These are phyloP conservation scores for Pichia sp. DNA, from an alignment of 1,139 yeast species.

Conservation along the genomic window DNA sequence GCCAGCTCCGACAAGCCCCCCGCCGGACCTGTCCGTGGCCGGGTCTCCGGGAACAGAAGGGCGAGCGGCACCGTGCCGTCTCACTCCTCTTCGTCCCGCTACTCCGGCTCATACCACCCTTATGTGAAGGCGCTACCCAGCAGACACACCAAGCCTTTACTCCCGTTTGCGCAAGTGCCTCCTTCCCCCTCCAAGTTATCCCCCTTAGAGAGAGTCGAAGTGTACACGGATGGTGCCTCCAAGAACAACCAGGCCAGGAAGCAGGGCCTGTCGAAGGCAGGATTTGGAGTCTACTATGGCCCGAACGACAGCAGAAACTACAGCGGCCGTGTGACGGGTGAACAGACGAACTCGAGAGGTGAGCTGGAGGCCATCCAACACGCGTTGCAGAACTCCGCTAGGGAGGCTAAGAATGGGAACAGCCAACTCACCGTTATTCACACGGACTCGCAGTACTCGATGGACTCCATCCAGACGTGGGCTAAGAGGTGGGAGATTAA, in stretches of 20 bases:
- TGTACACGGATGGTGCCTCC: conserved; percentile 75
- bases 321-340: conserved; percentile 42
- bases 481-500: conserved; percentile 46
- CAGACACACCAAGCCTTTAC: no score
- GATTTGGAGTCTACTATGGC: conserved; percentile 75
- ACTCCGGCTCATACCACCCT: no score
- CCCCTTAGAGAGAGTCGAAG: conserved; percentile 11
- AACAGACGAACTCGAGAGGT: conserved; percentile 76
- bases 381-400: conserved; percentile 44
- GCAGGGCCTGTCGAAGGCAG: conserved; percentile 39
- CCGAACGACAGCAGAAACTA: conserved; percentile 40
- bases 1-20: not conserved
- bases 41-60: no score
- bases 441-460: conserved; percentile 59
- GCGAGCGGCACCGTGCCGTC: no score
- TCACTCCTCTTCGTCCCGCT: no score
- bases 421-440: conserved; percentile 17
- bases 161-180: not conserved
- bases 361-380: conserved; percentile 64
- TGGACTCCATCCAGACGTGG: conserved; percentile 50
- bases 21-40: no score
- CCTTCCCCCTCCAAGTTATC: not conserved
- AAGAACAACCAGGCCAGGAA: conserved; percentile 27
- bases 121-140: no score
- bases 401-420: conserved; percentile 20